Evolutionary conservation across 164 flowering plant species (phyloP), one percentile per base, ranked within the genome.

Genomic region (Piper longum): DNA sequence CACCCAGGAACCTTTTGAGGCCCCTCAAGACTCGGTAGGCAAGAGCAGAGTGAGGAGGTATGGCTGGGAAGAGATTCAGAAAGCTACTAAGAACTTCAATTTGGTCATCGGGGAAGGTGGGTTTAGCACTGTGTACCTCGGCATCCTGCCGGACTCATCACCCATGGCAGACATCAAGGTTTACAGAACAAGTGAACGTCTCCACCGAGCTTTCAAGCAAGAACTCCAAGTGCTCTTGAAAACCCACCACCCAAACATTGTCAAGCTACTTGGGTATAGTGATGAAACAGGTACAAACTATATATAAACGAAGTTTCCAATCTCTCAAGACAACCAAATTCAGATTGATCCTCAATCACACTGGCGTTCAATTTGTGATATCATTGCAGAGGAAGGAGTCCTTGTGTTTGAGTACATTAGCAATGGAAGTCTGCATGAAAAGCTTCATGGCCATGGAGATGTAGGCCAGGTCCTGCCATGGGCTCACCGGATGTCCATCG

Each of bases 101-200:
- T 54, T 45, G 48, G 78, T 78, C 51, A 74, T 87, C 60, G 96
- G 89, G 1, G 76, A 78, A 18, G 96, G 96, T 2, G 96, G 96
- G 9, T 89, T 74, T 56, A 87, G 95, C 60, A 85, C 79, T 0
- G 88, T 89, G 4, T 89, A 87, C 69, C 70, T 83, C 16, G 91
- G 75, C 62, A 66, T 52, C 12, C 66, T 80, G 56, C 62, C 73
- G 2, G 76, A 72, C 54, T 75, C 78, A 0, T 26, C 36, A 26
- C 16, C 58, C 6, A 64, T 67, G 2, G 86, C 77, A 1, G 96
- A 91, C 1, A 60, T 87, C 39, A 87, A 89, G 79, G 58, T 87
- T 54, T 80, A 76, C 40, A 39, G 65, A 16, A 65, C 72, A 41
- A 81, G 85, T 44, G 83, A 84, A 64, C 82, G 88, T 41, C 82